Evolutionary conservation across 805 yeast species (phyloP).

Genomic region (Saturnispora hagleri): DNA sequence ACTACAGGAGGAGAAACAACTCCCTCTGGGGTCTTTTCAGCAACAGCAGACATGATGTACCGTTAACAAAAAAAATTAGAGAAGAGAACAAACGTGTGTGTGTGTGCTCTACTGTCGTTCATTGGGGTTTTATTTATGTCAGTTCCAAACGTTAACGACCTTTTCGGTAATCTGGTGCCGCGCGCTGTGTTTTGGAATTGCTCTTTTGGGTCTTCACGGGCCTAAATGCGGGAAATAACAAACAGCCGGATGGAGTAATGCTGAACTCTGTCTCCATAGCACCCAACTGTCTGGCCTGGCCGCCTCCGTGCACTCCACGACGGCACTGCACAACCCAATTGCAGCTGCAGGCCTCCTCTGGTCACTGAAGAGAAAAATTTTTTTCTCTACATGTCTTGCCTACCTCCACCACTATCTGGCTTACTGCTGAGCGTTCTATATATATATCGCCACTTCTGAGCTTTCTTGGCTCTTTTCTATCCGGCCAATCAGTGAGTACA

Average conservation of each 20-base stretch:
- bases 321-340: too few relatives aligned
- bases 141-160: neutral
- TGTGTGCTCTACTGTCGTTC: neutral
- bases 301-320: too few relatives aligned
- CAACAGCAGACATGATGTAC: slow-evolving; percentile 10
- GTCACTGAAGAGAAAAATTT: too few relatives aligned
- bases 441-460: neutral
- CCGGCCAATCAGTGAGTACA: neutral
- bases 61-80: neutral
- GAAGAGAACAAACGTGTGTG: neutral
- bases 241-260: neutral
- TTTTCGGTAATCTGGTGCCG: neutral
- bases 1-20: slow-evolving; percentile 24
- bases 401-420: too few relatives aligned
- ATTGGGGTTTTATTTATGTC: neutral
- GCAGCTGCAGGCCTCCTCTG: too few relatives aligned
- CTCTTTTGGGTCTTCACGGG: neutral
- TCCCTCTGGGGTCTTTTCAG: slow-evolving; percentile 10
- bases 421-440: neutral
- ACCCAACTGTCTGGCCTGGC: too few relatives aligned
- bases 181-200: neutral
- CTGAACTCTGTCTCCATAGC: too few relatives aligned
- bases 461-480: neutral
- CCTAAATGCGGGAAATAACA: neutral
- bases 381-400: too few relatives aligned